A percentile compares a stretch with the other conserved stretches of the same genome.
phyloP scores from a whole-genome alignment of 352 stramenopile species.

The Globisporangium echinulatum region DNA sequence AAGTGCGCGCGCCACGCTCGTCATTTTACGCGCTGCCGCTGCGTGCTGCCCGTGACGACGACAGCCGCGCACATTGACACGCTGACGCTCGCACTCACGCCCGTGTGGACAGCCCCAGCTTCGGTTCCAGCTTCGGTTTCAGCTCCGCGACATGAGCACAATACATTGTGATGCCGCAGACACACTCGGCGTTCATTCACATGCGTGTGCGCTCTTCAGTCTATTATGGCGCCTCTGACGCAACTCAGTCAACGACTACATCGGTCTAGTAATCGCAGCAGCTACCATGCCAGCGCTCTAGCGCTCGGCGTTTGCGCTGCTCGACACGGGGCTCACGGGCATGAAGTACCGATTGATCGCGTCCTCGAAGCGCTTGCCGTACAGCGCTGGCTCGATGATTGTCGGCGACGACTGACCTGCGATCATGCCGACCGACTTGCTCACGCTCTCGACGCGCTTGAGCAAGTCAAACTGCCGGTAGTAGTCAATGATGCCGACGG shows the following conservation, averaged over 20 bases:
- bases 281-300: background rate
- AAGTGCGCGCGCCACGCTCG: slow-evolving; percentile 48
- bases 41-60: slow-evolving; percentile 46
- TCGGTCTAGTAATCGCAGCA: background rate
- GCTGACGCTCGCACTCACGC: slow-evolving; percentile 31
- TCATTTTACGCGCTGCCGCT: slow-evolving; percentile 54
- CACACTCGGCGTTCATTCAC: no score
- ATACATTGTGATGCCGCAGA: no score
- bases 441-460: slow-evolving; percentile 98
- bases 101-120: background rate
- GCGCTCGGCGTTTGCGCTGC: slow-evolving; percentile 26
- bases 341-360: slow-evolving; percentile 97
- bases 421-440: slow-evolving; percentile 98
- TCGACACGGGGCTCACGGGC: slow-evolving; percentile 87
- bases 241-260: no score
- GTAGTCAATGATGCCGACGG: slow-evolving; percentile 99
- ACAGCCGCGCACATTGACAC: slow-evolving; percentile 50
- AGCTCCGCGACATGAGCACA: no score
- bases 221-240: no score
- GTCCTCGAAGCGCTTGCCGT: slow-evolving; percentile 94
- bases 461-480: slow-evolving; percentile 98
- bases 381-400: slow-evolving; percentile 96
- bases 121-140: no score
- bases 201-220: no score
- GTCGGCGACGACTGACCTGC: slow-evolving; percentile 95